Conservation (phyloP, 2,329 filamentous ascomycete genomes). For the Botrytis fabae region DNA sequence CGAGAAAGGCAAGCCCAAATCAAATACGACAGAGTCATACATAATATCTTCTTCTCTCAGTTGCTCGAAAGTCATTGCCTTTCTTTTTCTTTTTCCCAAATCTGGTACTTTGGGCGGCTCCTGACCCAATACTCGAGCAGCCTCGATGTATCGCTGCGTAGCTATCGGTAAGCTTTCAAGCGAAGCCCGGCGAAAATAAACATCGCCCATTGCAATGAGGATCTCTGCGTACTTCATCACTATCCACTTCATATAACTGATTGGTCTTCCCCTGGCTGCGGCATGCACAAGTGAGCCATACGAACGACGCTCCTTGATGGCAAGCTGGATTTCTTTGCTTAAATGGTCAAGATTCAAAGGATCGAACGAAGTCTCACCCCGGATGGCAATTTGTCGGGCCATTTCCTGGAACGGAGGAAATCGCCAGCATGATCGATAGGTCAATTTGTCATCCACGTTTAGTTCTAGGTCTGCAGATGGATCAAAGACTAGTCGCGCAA, state of each 20-base stretch:
- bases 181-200: constrained; percentile 36
- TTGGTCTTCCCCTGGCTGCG: constrained; percentile 34
- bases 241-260: constrained; percentile 41
- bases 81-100: not conserved
- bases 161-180: constrained; percentile 40
- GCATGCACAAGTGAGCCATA: constrained; percentile 36
- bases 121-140: constrained; percentile 36
- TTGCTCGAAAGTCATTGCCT: constrained; percentile 1
- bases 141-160: constrained; percentile 38
- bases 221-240: constrained; percentile 42
- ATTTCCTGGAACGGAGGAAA: constrained; percentile 8
- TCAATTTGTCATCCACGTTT: not conserved
- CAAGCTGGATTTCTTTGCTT: not conserved
- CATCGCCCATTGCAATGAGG: constrained; percentile 39
- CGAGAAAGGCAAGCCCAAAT: not conserved
- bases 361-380: constrained; percentile 31
- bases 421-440: not conserved
- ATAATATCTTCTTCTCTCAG: not conserved
- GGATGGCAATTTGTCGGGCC: not conserved
- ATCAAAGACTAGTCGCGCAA: not conserved
- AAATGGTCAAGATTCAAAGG: constrained; percentile 23
- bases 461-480: not conserved
- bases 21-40: not conserved
- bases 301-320: not conserved
- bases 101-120: not conserved